Conservation (phyloP, 2,329 filamentous ascomycete species). For the Cercospora sojina region DNA sequence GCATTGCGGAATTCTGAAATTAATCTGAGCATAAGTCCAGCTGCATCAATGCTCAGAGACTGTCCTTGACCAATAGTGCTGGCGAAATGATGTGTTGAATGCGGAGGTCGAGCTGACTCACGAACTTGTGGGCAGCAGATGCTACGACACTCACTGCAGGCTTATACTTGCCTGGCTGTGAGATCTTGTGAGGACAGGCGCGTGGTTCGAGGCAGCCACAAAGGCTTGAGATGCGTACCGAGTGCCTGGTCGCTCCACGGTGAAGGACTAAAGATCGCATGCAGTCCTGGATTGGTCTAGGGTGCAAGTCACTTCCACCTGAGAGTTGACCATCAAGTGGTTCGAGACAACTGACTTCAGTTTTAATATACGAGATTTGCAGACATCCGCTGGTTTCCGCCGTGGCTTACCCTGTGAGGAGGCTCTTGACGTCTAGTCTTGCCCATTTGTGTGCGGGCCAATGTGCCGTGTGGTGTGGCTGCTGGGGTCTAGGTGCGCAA, state of each 20-base stretch:
- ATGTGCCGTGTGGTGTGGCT: background rate
- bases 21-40: background rate
- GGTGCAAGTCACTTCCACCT: background rate
- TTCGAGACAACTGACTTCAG: background rate
- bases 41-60: background rate
- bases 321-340: background rate
- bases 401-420: background rate
- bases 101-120: background rate
- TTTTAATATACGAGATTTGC: constrained; percentile 1
- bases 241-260: background rate
- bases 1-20: no score
- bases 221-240: background rate
- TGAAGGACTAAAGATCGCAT: background rate
- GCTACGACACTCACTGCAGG: background rate
- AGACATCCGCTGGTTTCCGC: constrained; percentile 5
- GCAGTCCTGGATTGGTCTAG: background rate
- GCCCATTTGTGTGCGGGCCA: background rate
- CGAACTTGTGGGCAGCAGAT: background rate
- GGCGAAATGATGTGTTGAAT: background rate
- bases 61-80: background rate
- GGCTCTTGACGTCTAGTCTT: background rate
- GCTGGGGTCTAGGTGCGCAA: background rate
- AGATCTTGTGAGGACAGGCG: background rate
- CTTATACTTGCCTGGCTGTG: background rate
- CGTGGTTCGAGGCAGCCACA: background rate